These are phyloP conservation scores for Metarhizium guizhouense DNA, from an alignment of 2,329 filamentous ascomycete genomes.

Conservation along the genomic window DNA sequence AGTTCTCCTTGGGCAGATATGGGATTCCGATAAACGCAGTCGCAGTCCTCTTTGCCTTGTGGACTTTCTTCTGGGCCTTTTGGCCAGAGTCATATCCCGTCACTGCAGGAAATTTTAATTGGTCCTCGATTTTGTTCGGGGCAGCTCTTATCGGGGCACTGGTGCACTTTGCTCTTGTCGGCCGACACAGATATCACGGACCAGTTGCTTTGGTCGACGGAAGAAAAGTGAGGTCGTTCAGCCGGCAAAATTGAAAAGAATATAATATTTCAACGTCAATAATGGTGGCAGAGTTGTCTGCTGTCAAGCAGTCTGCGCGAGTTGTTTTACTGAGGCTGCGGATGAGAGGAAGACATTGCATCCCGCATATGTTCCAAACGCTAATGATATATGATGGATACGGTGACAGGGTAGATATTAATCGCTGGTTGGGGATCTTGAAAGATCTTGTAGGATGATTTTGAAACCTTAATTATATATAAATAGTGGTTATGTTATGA, in stretches of 20 bases:
- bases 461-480: too few relatives aligned
- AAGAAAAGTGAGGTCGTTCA: background rate
- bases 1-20: conserved; percentile 9
- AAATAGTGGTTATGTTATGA: too few relatives aligned
- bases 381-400: too few relatives aligned
- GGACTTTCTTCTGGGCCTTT: conserved; percentile 11
- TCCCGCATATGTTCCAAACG: too few relatives aligned
- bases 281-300: too few relatives aligned
- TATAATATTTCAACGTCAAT: too few relatives aligned
- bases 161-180: conserved; percentile 5
- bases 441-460: too few relatives aligned
- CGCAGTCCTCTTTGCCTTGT: conserved; percentile 5
- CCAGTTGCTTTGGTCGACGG: background rate
- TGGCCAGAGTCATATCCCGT: conserved; percentile 9
- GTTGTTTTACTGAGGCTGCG: too few relatives aligned
- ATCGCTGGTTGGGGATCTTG: too few relatives aligned
- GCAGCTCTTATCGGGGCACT: conserved; percentile 3
- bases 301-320: too few relatives aligned
- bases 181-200: background rate
- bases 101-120: conserved; percentile 7
- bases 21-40: conserved; percentile 7
- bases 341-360: too few relatives aligned
- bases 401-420: too few relatives aligned
- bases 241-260: background rate
- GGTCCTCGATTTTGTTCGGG: conserved; percentile 7